phyloP scores from a whole-genome alignment of 2,329 filamentous ascomycete species.

The Trichoderma citrinoviride region DNA sequence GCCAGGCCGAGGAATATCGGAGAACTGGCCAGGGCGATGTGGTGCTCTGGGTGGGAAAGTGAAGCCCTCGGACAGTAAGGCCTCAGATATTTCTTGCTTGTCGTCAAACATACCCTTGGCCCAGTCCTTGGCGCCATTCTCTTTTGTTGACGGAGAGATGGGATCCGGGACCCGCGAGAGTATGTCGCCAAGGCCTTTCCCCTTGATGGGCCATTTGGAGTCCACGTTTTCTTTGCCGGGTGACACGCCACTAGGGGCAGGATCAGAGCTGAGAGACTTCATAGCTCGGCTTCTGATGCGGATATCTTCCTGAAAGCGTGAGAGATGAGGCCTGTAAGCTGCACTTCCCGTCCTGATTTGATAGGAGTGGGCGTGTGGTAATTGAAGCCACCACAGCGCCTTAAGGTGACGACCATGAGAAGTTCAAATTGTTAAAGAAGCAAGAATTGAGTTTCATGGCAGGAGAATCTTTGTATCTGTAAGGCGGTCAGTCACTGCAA shows the following conservation, averaged over 20 bases:
- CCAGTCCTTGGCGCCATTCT: not conserved
- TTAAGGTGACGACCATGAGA: not conserved
- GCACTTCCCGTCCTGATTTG: not conserved
- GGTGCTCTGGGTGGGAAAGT: conserved; percentile 22
- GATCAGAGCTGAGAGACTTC: not conserved
- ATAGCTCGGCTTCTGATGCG: accelerated
- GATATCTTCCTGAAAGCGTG: not conserved
- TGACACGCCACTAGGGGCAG: not conserved
- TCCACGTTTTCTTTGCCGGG: not conserved
- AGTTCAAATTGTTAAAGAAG: not conserved
- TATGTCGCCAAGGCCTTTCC: not conserved
- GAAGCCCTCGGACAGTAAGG: conserved; percentile 22
- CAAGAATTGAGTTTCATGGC: not conserved
- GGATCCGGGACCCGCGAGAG: not conserved
- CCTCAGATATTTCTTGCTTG: conserved; percentile 22
- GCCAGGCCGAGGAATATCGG: conserved; percentile 5
- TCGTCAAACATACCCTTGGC: not conserved
- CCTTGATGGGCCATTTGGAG: not conserved
- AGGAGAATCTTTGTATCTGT: not conserved
- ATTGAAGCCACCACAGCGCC: not conserved
- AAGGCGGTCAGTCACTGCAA: not conserved
- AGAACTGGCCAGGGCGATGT: conserved; percentile 26
- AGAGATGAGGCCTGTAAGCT: not conserved
- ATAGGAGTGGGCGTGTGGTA: not conserved
- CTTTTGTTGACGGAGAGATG: not conserved